phyloP scores from a whole-genome alignment of 306 rosid species.

The Sicyos edulis region DNA sequence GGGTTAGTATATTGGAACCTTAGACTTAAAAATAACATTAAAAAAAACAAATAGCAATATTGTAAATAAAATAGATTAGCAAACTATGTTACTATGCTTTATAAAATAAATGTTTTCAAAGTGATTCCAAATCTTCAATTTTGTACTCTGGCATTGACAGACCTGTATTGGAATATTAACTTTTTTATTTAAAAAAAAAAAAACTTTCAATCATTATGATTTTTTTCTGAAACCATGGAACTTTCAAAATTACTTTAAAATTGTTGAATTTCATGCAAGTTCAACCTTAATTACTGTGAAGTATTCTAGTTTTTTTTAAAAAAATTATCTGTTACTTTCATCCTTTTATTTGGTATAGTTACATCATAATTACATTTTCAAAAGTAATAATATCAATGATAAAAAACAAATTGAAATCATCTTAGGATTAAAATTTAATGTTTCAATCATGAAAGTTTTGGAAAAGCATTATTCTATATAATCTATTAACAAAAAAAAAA shows the following conservation, averaged over 20 bases:
- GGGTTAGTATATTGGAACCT: too few species aligned
- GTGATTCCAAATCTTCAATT: too few species aligned
- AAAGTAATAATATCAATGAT: neutral
- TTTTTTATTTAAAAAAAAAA: neutral
- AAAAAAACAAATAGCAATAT: too few species aligned
- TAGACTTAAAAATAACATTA: too few species aligned
- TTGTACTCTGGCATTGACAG: neutral
- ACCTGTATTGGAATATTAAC: neutral
- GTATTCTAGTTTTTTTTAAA: too few species aligned
- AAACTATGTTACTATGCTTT: too few species aligned
- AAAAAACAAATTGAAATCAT: neutral
- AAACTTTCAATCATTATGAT: neutral
- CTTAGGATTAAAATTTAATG: neutral
- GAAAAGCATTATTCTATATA: neutral
- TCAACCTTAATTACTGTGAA: neutral
- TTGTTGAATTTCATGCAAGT: neutral
- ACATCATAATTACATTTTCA: neutral
- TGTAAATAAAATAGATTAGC: too few species aligned
- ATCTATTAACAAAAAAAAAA: too few species aligned
- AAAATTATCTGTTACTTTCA: neutral
- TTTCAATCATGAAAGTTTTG: neutral
- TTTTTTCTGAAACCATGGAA: too few species aligned
- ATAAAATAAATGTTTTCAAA: neutral
- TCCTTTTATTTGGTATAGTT: neutral
- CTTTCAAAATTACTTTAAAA: too few species aligned